Conservation (phyloP, 148 eudicot species). For the Fallopia convolvulus region DNA sequence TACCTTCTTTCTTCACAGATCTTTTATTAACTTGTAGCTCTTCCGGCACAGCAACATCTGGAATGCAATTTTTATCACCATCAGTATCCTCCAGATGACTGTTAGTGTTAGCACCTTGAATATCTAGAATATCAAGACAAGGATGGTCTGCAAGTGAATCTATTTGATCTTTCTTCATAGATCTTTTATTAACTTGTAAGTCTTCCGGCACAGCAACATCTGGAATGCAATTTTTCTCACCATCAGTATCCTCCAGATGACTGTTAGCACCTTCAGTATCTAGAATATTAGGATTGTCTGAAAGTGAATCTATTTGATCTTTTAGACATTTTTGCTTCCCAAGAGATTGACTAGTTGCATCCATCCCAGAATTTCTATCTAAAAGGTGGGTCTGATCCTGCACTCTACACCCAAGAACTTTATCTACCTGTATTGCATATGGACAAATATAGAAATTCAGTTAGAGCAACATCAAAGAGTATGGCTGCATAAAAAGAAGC, state of each 20-base stretch:
- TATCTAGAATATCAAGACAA: conserved; percentile 21
- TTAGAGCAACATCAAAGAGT: neutral
- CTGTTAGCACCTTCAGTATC: conserved; percentile 27
- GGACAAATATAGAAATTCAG: neutral
- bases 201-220: conserved; percentile 25
- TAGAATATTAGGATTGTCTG: conserved; percentile 21
- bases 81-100: conserved; percentile 19
- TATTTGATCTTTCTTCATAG: conserved; percentile 20
- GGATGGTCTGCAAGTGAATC: conserved; percentile 25
- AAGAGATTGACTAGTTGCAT: conserved; percentile 23
- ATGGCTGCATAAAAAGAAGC: neutral
- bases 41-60: conserved; percentile 23
- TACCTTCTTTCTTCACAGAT: conserved; percentile 35
- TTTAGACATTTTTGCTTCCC: conserved; percentile 26
- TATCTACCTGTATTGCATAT: conserved; percentile 61
- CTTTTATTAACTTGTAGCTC: conserved; percentile 33
- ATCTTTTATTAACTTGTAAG: conserved; percentile 20
- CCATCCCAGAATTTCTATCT: conserved; percentile 17
- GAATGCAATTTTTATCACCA: conserved; percentile 4
- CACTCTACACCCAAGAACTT: conserved; percentile 83
- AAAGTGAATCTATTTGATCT: conserved; percentile 21
- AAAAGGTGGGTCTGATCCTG: conserved; percentile 26
- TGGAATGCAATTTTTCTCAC: conserved; percentile 6
- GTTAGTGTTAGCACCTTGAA: conserved; percentile 28
- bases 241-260: conserved; percentile 18